Evolutionary conservation across 1,284 basidiomycete genomes (phyloP).

Genomic region (Ceratobasidium sp.): DNA sequence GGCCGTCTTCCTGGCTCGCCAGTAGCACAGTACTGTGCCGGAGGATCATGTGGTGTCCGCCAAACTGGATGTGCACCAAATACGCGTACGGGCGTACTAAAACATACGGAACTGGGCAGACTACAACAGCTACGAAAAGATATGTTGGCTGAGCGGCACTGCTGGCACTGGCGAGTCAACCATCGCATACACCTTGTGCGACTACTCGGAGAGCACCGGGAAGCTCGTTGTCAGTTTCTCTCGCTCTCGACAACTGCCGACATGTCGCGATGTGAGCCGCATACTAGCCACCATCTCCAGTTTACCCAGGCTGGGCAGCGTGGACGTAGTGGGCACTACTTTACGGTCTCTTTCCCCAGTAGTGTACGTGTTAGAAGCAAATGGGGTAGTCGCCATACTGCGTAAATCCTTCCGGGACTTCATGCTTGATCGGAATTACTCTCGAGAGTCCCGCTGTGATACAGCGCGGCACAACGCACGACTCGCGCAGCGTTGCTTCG

Average conservation of each 20-base stretch:
- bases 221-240: constrained; percentile 4
- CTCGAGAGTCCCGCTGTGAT: constrained; percentile 4
- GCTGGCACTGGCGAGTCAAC: constrained; percentile 18
- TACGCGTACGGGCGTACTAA: neutral
- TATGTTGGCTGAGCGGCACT: constrained; percentile 6
- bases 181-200: neutral
- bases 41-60: too few relatives aligned
- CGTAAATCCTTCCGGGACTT: constrained; percentile 29
- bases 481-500: constrained; percentile 13
- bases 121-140: neutral
- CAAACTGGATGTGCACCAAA: neutral
- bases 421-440: constrained; percentile 11
- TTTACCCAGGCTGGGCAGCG: neutral
- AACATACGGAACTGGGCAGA: neutral
- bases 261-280: neutral
- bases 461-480: neutral
- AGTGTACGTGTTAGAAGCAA: constrained; percentile 15
- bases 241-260: neutral
- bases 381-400: constrained; percentile 8
- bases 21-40: too few relatives aligned
- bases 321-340: neutral
- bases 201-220: neutral
- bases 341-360: constrained; percentile 15
- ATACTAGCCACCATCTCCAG: constrained; percentile 3
- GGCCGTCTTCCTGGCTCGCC: too few relatives aligned